These are phyloP conservation scores for Dictyostelium firmibasis DNA, from an alignment of 78 protist genomes.

Conservation along the genomic window DNA sequence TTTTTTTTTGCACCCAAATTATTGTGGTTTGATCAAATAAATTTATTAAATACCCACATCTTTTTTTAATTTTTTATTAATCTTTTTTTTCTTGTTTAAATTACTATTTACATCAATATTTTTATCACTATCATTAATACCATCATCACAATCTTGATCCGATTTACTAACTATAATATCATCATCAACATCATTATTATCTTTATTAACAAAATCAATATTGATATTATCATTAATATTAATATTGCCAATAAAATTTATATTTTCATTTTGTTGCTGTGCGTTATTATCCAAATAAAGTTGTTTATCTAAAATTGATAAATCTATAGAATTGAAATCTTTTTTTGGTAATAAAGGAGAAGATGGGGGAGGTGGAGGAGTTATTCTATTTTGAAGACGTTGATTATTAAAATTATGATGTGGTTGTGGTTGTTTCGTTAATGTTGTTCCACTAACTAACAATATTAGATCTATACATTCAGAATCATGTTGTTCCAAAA, in stretches of 20 bases:
- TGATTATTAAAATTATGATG: background rate
- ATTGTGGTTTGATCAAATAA: background rate
- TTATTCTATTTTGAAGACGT: background rate
- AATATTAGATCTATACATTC: background rate
- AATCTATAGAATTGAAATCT: background rate
- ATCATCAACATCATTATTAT: background rate
- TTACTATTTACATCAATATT: background rate
- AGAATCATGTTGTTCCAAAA: background rate
- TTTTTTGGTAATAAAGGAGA: background rate
- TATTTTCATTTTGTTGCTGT: background rate
- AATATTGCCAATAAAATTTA: background rate
- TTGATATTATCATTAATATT: background rate
- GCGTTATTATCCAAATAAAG: background rate
- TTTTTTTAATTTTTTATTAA: conserved; percentile 1
- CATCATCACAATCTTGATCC: background rate
- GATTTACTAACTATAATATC: background rate
- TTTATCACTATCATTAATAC: background rate
- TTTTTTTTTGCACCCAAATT: background rate
- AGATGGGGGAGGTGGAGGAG: conserved; percentile 14
- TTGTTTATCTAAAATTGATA: background rate
- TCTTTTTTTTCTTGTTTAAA: background rate
- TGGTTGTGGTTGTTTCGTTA: background rate
- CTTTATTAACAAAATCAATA: background rate
- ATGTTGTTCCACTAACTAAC: background rate
- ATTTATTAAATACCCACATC: background rate